Conservation (phyloP, 1,284 basidiomycete genomes). For the Leccinum fuscescens region DNA sequence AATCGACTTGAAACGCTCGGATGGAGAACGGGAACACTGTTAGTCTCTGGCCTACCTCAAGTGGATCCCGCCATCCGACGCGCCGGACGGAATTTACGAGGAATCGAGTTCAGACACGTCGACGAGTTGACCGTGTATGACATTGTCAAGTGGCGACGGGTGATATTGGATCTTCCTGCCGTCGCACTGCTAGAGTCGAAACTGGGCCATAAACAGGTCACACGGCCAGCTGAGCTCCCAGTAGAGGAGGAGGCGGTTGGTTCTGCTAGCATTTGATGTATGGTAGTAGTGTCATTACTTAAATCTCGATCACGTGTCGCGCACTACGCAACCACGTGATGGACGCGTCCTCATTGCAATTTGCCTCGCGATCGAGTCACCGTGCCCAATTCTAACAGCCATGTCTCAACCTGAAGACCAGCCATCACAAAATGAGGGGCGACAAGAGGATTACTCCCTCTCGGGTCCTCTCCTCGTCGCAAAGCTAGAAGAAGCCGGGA, state of each 20-base stretch:
- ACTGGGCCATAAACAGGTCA: constrained; percentile 34
- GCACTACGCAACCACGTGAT: constrained; percentile 30
- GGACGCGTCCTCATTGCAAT: constrained; percentile 23
- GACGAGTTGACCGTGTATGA: constrained; percentile 77
- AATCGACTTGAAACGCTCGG: constrained; percentile 59
- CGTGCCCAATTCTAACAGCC: constrained; percentile 31
- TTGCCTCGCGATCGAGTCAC: background rate
- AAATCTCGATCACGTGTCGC: constrained; percentile 10
- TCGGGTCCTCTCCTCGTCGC: constrained; percentile 79
- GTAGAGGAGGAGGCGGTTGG: constrained; percentile 5
- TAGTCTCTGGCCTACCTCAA: constrained; percentile 63
- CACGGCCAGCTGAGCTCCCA: constrained; percentile 1
- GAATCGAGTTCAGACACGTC: constrained; percentile 59
- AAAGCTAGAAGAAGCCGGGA: constrained; percentile 90
- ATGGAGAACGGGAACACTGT: constrained; percentile 63
- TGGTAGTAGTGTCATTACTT: background rate
- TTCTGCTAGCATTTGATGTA: background rate
- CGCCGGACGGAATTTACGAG: constrained; percentile 63
- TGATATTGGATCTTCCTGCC: constrained; percentile 70
- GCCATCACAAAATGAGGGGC: constrained; percentile 44
- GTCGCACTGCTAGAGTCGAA: constrained; percentile 67
- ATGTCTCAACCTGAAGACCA: constrained; percentile 51
- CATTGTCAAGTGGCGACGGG: constrained; percentile 70
- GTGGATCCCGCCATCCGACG: constrained; percentile 55
- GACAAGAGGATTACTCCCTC: constrained; percentile 55